phyloP scores from a whole-genome alignment of 2,329 filamentous ascomycete species.

The Pseudohalonectria lignicola region DNA sequence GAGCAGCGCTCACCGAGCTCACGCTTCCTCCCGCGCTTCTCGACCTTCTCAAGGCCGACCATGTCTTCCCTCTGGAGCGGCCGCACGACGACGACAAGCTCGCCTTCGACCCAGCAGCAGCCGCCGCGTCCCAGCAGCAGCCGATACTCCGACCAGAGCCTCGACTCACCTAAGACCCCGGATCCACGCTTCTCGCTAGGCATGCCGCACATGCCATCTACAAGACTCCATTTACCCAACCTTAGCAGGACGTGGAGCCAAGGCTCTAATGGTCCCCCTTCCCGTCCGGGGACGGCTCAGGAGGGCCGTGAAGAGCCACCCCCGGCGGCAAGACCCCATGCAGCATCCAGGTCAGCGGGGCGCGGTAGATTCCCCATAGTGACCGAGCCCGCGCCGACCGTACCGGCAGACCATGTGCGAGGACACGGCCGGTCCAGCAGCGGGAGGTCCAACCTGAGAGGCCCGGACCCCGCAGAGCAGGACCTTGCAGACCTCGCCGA shows the following conservation, averaged over 20 bases:
- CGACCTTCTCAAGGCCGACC: conserved; percentile 13
- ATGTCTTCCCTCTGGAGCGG: conserved; percentile 16
- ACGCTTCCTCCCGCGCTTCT: conserved; percentile 15
- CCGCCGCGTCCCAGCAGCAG: conserved; percentile 14
- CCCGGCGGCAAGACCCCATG: no score
- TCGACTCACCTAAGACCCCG: conserved; percentile 35
- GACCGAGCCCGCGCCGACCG: conserved; percentile 8
- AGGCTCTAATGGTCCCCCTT: conserved; percentile 19
- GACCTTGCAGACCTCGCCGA: conserved; percentile 33
- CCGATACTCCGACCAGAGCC: conserved; percentile 6
- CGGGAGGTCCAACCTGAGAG: conserved; percentile 17
- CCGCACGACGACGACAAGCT: conserved; percentile 3
- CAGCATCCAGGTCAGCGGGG: conserved; percentile 1
- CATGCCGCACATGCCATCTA: conserved; percentile 26
- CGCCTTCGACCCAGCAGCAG: neutral
- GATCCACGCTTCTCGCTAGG: conserved; percentile 26
- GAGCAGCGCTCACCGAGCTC: conserved; percentile 11
- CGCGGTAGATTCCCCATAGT: neutral
- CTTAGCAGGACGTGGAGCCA: conserved; percentile 26
- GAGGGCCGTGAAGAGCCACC: neutral
- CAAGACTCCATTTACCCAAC: conserved; percentile 28
- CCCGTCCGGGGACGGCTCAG: conserved; percentile 12
- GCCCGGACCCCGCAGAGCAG: conserved; percentile 36
- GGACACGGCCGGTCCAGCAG: conserved; percentile 3
- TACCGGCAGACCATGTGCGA: conserved; percentile 8